Evolutionary conservation across 345 rosid genomes (phyloP), one percentile per base, ranked within the genome.

Genomic region (Aquilaria malaccensis): DNA sequence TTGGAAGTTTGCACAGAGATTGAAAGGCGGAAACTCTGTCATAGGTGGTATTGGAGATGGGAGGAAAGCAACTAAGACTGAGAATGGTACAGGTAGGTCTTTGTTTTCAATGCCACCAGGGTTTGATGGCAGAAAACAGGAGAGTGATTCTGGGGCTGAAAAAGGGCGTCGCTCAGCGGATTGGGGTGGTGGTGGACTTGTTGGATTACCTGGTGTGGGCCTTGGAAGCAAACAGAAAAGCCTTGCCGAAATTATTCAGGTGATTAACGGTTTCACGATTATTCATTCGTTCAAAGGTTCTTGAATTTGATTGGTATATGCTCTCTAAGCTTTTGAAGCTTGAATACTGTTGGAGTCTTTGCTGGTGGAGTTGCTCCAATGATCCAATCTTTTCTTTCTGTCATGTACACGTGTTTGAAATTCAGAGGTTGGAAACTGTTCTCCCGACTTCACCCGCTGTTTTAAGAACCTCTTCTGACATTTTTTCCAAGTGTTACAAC

Each of bases 221-320:
- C 82, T 84, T 37, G 87, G 85, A 41, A 81, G 74, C 77, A 88
- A 82, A 67, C 90, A 85, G 70, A 87, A 82, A 77, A 84, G 91
- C 69, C 71, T 88, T 66, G 87, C 91, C 33, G 91, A 82, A 56
- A 81, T 85, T 64, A 79, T 88, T 76, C 97, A 88, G 96, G 97
- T 90, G 70, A 67, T 63, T 64, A 56, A n/a, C 37, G 6, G 2
- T 56, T 52, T 49, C 60, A 33, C 10, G n/a, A 7, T 9, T 15
- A 13, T 13, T 13, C 63, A 30, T 29, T 64, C 65, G 59, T 61
- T 43, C 29, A 56, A 29, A 49, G 31, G 50, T 37, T 53, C 3
- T 22, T 57, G 11, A 43, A 33, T 74, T 50, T 57, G 11, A 30
- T 22, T 2, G 4, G 13, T 37, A 12, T 56, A 13, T 57, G 55